These are phyloP conservation scores for Clonostachys rhizophaga DNA, from an alignment of 2,329 filamentous ascomycete species.

Conservation along the genomic window DNA sequence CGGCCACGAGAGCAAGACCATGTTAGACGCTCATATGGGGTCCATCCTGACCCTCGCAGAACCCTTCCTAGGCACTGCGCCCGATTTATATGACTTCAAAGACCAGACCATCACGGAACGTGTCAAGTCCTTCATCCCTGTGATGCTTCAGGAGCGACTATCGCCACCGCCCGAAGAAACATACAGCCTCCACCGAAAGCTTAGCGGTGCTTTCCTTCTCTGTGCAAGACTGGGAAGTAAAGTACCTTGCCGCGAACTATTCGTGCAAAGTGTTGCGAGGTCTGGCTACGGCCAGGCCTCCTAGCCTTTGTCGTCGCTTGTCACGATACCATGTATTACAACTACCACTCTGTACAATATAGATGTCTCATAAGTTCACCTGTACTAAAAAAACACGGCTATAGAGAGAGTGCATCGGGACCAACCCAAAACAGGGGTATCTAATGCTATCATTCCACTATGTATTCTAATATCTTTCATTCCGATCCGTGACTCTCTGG, in stretches of 20 bases:
- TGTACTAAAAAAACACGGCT: no score
- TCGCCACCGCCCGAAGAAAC: constrained; percentile 95
- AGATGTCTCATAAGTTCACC: no score
- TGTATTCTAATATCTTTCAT: neutral
- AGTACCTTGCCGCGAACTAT: constrained; percentile 78
- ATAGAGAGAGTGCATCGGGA: no score
- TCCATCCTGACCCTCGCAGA: constrained; percentile 89
- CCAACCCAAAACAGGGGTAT: no score
- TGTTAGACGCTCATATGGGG: constrained; percentile 87
- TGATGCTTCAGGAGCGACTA: constrained; percentile 87
- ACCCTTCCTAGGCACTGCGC: constrained; percentile 73
- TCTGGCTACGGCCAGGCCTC: constrained; percentile 16
- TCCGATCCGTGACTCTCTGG: constrained; percentile 8
- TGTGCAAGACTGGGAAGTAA: constrained; percentile 82
- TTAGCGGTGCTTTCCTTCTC: constrained; percentile 90
- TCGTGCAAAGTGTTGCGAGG: constrained; percentile 49
- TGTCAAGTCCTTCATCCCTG: constrained; percentile 80
- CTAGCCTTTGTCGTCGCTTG: neutral
- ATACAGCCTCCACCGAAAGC: constrained; percentile 89
- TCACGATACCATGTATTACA: no score
- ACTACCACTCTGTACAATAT: constrained; percentile 1
- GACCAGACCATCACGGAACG: constrained; percentile 96
- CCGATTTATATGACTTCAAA: constrained; percentile 84
- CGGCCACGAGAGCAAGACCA: constrained; percentile 76
- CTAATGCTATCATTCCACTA: no score